These are phyloP conservation scores for Penicillium sp. DNA, from an alignment of 2,329 filamentous ascomycete species.

Conservation along the genomic window DNA sequence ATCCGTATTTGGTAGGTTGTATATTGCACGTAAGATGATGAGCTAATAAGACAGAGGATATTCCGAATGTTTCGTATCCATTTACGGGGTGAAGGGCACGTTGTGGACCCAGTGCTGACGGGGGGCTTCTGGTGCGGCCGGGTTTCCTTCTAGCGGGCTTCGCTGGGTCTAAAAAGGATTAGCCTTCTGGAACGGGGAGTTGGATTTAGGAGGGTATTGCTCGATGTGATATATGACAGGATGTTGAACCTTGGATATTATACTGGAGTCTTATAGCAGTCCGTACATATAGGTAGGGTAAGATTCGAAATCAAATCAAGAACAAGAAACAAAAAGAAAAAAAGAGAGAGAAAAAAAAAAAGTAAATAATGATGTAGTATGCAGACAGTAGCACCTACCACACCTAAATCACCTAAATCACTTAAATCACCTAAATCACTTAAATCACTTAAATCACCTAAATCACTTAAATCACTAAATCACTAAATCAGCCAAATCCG, in stretches of 20 bases:
- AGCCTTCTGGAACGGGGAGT: constrained; percentile 9
- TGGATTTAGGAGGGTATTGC: constrained; percentile 1
- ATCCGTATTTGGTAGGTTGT: no score
- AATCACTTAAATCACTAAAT: constrained; percentile 15
- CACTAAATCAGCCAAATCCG: no score
- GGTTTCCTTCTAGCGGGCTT: constrained; percentile 32
- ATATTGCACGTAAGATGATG: no score
- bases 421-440: constrained; percentile 20
- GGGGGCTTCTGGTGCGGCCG: constrained; percentile 36
- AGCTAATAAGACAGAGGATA: constrained; percentile 1
- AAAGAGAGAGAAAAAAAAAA: background rate
- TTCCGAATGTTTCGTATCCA: constrained; percentile 32
- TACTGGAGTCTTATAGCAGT: no score
- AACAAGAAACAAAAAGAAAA: background rate
- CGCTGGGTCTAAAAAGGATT: constrained; percentile 23
- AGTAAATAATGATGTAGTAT: constrained; percentile 23
- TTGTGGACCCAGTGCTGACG: constrained; percentile 36
- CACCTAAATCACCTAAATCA: constrained; percentile 11
- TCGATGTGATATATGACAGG: background rate
- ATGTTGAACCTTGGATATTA: no score
- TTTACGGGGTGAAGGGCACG: constrained; percentile 33
- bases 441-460: background rate
- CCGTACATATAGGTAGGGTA: background rate
- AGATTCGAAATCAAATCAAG: background rate
- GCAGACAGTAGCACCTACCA: constrained; percentile 27